These are phyloP conservation scores for Malassezia psittaci DNA, from an alignment of 1,284 basidiomycete species.

Conservation along the genomic window DNA sequence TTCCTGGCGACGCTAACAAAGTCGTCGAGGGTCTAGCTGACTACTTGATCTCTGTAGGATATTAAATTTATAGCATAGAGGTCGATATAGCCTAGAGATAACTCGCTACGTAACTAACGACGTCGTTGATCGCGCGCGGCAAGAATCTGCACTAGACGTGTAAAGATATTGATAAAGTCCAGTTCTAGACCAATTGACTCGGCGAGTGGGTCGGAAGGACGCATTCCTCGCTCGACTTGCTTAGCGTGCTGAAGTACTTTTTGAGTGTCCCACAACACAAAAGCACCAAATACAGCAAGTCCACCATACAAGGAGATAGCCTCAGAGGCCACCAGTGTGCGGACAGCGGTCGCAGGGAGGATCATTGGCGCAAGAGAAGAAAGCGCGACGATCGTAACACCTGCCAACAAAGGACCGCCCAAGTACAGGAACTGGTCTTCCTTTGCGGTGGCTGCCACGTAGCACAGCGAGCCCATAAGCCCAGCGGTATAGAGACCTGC, in stretches of 20 bases:
- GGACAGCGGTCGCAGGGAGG: slow-evolving; percentile 64
- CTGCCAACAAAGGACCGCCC: slow-evolving; percentile 59
- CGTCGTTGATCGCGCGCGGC: slow-evolving; percentile 50
- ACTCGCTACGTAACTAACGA: slow-evolving; percentile 18
- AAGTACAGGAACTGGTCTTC: slow-evolving; percentile 76
- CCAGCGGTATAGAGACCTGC: slow-evolving; percentile 81
- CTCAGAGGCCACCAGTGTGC: slow-evolving; percentile 66
- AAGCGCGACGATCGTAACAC: slow-evolving; percentile 72
- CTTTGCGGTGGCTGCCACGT: slow-evolving; percentile 76
- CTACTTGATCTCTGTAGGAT: slow-evolving; percentile 40
- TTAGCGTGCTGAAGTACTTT: slow-evolving; percentile 67
- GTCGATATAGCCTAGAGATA: background rate
- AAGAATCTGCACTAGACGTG: slow-evolving; percentile 74
- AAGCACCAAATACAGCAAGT: slow-evolving; percentile 73
- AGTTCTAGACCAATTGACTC: slow-evolving; percentile 67
- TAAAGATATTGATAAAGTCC: slow-evolving; percentile 64
- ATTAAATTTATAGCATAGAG: slow-evolving; percentile 16
- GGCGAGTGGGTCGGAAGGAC: slow-evolving; percentile 64
- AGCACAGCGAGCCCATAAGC: slow-evolving; percentile 67
- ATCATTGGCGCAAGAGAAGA: slow-evolving; percentile 76
- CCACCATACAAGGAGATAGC: slow-evolving; percentile 67
- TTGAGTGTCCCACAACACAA: slow-evolving; percentile 78
- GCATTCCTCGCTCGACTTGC: slow-evolving; percentile 60
- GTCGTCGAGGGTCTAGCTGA: slow-evolving; percentile 56
- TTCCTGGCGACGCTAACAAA: slow-evolving; percentile 61